A percentile compares a stretch with the other conserved stretches of the same genome.
These are phyloP conservation scores for Aureobasidium sp. DNA, from an alignment of 2,329 filamentous ascomycete genomes.

Conservation along the genomic window DNA sequence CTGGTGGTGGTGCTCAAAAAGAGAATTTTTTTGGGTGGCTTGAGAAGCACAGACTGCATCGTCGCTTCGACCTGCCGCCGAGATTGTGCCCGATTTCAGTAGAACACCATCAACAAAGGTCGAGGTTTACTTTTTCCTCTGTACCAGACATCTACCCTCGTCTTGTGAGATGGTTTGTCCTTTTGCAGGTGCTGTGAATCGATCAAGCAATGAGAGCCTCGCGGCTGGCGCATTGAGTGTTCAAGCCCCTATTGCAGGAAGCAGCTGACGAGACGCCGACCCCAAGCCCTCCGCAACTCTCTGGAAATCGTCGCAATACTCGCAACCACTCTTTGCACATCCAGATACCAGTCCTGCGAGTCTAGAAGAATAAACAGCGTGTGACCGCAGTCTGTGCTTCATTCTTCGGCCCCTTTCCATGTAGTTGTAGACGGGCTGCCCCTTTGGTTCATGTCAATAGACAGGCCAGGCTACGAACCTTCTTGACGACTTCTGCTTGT, in stretches of 20 bases:
- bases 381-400: background rate
- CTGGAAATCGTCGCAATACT: background rate
- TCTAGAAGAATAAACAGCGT: background rate
- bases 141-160: background rate
- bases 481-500: background rate
- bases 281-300: background rate
- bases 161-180: background rate
- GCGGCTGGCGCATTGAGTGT: background rate
- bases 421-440: background rate
- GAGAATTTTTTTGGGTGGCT: background rate
- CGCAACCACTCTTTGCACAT: background rate
- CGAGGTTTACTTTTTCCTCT: background rate
- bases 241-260: background rate
- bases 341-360: background rate
- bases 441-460: constrained; percentile 4
- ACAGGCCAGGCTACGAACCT: background rate
- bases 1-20: no score
- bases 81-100: constrained; percentile 1
- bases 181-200: background rate
- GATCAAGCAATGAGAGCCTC: background rate
- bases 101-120: background rate
- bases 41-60: background rate
- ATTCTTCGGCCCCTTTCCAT: background rate
- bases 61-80: background rate
- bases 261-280: background rate